Conservation (phyloP, 495 filamentous ascomycete species). For the Neurospora sp. region DNA sequence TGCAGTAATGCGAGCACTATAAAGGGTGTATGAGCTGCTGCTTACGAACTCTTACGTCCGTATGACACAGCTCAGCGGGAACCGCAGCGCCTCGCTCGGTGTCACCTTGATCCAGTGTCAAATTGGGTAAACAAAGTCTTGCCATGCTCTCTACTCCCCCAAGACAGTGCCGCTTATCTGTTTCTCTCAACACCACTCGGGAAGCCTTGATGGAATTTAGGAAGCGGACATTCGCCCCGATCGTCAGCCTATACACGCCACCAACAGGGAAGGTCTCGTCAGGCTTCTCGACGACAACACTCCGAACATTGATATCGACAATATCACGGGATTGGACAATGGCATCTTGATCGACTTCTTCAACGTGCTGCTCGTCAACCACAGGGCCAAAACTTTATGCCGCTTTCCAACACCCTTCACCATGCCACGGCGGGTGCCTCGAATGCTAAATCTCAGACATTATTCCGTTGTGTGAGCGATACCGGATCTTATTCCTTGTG, state of each 20-base stretch:
- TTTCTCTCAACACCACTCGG: not conserved
- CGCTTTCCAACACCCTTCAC: not conserved
- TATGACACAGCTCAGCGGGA: constrained; percentile 7
- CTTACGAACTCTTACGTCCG: constrained; percentile 22
- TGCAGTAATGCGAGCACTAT: constrained; percentile 21
- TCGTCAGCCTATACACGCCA: not conserved
- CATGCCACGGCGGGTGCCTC: constrained; percentile 7
- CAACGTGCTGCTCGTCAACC: not conserved
- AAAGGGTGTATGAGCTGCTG: constrained; percentile 1
- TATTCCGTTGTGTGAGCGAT: constrained; percentile 9
- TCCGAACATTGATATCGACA: not conserved
- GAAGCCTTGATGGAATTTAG: not conserved
- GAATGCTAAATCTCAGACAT: constrained; percentile 27
- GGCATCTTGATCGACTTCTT: not conserved
- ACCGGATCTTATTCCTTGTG: constrained; percentile 4
- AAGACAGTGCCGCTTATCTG: not conserved
- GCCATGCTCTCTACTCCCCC: not conserved
- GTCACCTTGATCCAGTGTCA: constrained; percentile 5
- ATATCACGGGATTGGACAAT: not conserved
- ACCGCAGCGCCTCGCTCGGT: constrained; percentile 1
- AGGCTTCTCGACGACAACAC: not conserved
- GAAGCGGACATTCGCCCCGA: not conserved
- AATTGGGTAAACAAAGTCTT: not conserved
- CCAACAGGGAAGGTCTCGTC: not conserved
- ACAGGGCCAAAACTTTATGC: not conserved